Base-by-base conservation (phyloP, 2,329 filamentous ascomycete genomes). In the Graphium sp. region DNA sequence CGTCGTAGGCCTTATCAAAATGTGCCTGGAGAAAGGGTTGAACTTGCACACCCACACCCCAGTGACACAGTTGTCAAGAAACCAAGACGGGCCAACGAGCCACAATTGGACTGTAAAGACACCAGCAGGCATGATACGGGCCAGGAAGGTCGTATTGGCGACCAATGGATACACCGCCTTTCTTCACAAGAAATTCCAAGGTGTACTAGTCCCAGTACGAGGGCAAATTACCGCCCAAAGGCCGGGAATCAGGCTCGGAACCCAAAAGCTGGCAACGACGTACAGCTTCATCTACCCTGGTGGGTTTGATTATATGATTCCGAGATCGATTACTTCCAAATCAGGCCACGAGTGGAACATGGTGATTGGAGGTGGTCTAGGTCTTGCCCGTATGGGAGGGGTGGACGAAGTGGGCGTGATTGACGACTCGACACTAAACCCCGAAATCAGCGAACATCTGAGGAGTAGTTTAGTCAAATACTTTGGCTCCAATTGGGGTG, bases 251-350 rank as follows among this genome's bases (percentile, higher is more conserved):
- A 15, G 14, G 24, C 29, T 15, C n/a, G 29, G 15, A 25, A 30
- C 13, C 8, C 13, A n/a, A n/a, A n/a, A 10, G 14, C 31, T 70
- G 17, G 43, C 49, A 5, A 57, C 53, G 3, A 71, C 69, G 2
- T 76, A 73, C 39, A 71, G 60, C 13, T 71, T 78, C 37, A 63
- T 74, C 16, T 71, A 70, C 40, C 52, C 55, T 2, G 47, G 52
- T 15, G 68, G 72, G 1, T 77, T 73, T 40, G 74, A 79, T 34
- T 80, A 79, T 45, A 68, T 79, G 58, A 64, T 78, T 7, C 58
- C 65, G 2, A 56, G 67, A 2, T 61, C 62, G 0, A 45, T 14
- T 9, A 13, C 52, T n/a, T n/a, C n/a, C n/a, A 56, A 56, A 0
- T 52, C 56, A 3, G 38, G 35, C 12, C 47, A 51, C 14, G 49